Conservation (phyloP, 2,329 filamentous ascomycete species). For the Pseudogymnoascus sp. region DNA sequence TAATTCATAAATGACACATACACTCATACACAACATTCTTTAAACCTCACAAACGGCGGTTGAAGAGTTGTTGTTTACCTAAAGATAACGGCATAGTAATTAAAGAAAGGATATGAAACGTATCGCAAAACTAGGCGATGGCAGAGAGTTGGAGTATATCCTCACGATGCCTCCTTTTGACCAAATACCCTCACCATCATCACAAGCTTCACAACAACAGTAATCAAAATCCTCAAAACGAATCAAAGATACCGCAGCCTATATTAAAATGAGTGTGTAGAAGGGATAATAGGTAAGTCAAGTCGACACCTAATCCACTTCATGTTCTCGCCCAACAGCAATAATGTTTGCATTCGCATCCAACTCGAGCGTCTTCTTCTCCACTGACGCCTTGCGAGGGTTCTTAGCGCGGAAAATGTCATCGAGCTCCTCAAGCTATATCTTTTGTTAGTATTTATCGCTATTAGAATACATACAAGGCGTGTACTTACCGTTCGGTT, state of each 20-base stretch:
- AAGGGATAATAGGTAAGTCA: not conserved
- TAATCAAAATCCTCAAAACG: not conserved
- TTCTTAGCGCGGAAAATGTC: slow-evolving; percentile 38
- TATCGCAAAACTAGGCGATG: not conserved
- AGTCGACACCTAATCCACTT: not conserved
- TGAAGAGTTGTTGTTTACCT: not conserved
- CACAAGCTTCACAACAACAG: not conserved
- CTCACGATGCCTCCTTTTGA: not conserved
- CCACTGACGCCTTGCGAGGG: slow-evolving; percentile 36
- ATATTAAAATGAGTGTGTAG: not conserved
- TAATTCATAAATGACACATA: not conserved
- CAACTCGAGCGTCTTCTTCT: slow-evolving; percentile 34
- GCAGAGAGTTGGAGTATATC: not conserved
- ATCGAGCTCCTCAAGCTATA: slow-evolving; percentile 42
- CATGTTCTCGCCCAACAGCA: not conserved
- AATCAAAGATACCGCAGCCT: not conserved
- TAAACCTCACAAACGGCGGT: not conserved
- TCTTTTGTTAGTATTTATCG: not conserved
- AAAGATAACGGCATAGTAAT: not conserved
- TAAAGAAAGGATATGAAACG: not conserved
- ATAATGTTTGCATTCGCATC: slow-evolving; percentile 18
- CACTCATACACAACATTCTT: not conserved
- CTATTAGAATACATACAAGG: not conserved
- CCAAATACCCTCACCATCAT: not conserved
- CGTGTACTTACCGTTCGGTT: slow-evolving; percentile 30